phyloP scores from a whole-genome alignment of 371 early-diverging fungal species.

The Batkoa obscura region DNA sequence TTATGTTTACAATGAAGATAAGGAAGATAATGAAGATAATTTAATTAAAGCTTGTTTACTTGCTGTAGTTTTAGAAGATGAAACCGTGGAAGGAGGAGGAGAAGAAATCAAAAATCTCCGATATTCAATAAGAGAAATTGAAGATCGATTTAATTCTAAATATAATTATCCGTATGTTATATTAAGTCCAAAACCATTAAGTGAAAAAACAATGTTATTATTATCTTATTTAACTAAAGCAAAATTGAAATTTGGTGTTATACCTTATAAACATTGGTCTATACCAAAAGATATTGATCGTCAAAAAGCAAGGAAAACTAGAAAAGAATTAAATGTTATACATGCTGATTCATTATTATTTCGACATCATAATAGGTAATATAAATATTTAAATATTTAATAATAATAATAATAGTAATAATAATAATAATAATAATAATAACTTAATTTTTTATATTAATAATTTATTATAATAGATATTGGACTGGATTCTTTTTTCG shows the following conservation, averaged over 20 bases:
- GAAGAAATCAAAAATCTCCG: no score
- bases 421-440: background rate
- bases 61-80: no score
- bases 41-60: no score
- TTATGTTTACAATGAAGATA: no score
- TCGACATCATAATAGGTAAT: slow-evolving; percentile 81
- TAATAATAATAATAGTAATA: background rate
- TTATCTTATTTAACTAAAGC: slow-evolving; percentile 34
- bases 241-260: slow-evolving; percentile 25
- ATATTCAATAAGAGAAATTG: no score
- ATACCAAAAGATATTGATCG: slow-evolving; percentile 44
- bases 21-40: no score
- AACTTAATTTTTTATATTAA: background rate
- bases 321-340: slow-evolving; percentile 33
- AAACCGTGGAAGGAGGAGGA: no score
- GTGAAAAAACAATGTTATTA: slow-evolving; percentile 34
- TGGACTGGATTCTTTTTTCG: slow-evolving; percentile 70
- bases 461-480: background rate
- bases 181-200: slow-evolving; percentile 66
- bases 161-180: slow-evolving; percentile 83
- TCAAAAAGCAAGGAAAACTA: slow-evolving; percentile 27
- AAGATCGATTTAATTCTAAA: slow-evolving; percentile 62
- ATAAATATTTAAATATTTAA: background rate
- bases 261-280: slow-evolving; percentile 51
- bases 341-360: slow-evolving; percentile 76